Evolutionary conservation across 2,329 filamentous ascomycete genomes (phyloP).

Genomic region (Emergomyces pasteurianus): DNA sequence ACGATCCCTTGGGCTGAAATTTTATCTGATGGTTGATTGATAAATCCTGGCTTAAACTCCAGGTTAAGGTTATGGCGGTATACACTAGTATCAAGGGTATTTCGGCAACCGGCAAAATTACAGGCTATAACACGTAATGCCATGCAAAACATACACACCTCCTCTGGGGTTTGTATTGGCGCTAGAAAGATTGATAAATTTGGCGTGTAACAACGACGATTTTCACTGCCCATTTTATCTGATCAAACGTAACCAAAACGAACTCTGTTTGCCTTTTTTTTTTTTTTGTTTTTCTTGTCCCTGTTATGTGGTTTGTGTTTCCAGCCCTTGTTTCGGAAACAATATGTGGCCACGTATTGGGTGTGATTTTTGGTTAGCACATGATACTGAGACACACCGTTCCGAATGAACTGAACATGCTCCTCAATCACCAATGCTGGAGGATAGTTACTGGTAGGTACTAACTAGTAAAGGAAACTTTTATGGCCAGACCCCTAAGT

Average conservation of each 20-base stretch:
- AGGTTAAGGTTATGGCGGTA: neutral
- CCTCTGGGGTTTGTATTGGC: neutral
- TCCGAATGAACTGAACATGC: no score
- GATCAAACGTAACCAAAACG: neutral
- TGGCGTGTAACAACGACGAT: neutral
- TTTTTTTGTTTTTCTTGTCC: no score
- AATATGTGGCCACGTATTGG: no score
- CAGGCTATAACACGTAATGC: neutral
- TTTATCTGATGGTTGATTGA: neutral
- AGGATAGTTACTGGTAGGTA: no score
- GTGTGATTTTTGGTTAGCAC: no score
- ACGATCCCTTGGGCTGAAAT: neutral
- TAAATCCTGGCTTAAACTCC: neutral
- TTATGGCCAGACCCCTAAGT: no score
- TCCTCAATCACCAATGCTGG: no score
- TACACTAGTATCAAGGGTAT: neutral
- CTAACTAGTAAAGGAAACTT: no score
- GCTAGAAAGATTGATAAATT: neutral
- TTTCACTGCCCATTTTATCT: neutral
- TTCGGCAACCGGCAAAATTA: neutral
- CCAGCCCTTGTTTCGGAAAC: no score
- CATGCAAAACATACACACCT: no score
- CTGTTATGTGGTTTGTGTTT: no score
- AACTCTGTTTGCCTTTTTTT: neutral
- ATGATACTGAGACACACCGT: no score